Conservation (phyloP, 345 rosid genomes). For the Lenwebbia sp. region DNA sequence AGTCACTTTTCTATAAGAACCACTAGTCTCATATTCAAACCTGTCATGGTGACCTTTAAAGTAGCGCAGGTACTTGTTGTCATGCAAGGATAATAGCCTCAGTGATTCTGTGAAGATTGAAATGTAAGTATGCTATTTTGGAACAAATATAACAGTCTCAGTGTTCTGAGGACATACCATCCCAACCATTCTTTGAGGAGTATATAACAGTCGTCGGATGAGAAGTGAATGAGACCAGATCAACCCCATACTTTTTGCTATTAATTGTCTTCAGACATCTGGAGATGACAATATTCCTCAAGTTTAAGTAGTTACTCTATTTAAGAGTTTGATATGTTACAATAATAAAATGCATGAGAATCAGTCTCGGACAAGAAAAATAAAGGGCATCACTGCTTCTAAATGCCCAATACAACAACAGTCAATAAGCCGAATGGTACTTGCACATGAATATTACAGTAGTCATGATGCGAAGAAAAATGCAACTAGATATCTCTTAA, state of each 20-base stretch:
- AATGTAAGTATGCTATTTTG: neutral
- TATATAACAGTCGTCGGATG: slow-evolving; percentile 76
- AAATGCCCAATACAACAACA: neutral
- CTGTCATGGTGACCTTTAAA: slow-evolving; percentile 99
- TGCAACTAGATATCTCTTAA: neutral
- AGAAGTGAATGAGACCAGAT: slow-evolving; percentile 79
- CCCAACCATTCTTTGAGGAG: slow-evolving; percentile 98
- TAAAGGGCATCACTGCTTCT: neutral
- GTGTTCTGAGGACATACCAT: slow-evolving; percentile 40
- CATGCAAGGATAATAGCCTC: slow-evolving; percentile 86
- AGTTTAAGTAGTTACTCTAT: neutral
- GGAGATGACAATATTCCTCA: neutral
- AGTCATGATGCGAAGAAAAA: neutral
- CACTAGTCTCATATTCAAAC: slow-evolving; percentile 16
- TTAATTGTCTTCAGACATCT: slow-evolving; percentile 71
- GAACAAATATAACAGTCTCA: neutral
- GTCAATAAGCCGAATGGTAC: neutral
- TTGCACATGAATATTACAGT: neutral
- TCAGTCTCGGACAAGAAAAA: neutral
- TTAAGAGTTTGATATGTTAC: neutral
- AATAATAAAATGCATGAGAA: neutral
- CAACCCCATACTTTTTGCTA: slow-evolving; percentile 98
- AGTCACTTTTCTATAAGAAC: neutral
- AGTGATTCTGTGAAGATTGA: slow-evolving; percentile 51
- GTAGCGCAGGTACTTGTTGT: slow-evolving; percentile 92